Percentiles rank a stretch among this genome's conserved stretches.
phyloP scores from a whole-genome alignment of 1,139 yeast species.

The Sugiyamaella japonica region DNA sequence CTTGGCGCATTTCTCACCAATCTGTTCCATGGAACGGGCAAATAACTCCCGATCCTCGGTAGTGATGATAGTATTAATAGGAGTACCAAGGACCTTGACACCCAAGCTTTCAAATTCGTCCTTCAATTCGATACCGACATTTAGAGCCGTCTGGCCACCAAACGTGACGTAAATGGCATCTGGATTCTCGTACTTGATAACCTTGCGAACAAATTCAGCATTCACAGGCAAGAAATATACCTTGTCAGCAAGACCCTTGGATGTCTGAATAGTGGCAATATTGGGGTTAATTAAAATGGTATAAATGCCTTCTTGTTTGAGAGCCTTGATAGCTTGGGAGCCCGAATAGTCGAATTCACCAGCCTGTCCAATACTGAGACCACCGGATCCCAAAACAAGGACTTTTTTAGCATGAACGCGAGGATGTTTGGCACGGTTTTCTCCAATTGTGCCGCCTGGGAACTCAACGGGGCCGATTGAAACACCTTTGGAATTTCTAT shows the following conservation, averaged over 20 bases:
- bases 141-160: slow-evolving; percentile 98
- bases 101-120: slow-evolving; percentile 92
- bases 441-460: slow-evolving; percentile 84
- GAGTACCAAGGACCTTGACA: slow-evolving; percentile 95
- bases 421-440: slow-evolving; percentile 64
- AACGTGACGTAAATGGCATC: slow-evolving; percentile 96
- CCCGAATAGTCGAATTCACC: slow-evolving; percentile 99
- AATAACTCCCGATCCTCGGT: slow-evolving; percentile 97
- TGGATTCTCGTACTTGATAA: slow-evolving; percentile 90
- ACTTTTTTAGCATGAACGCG: slow-evolving; percentile 88
- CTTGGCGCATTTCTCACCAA: slow-evolving; percentile 90
- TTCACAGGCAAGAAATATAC: slow-evolving; percentile 96
- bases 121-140: slow-evolving; percentile 92
- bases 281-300: slow-evolving; percentile 95
- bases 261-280: slow-evolving; percentile 98
- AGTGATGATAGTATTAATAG: slow-evolving; percentile 90
- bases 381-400: slow-evolving; percentile 96
- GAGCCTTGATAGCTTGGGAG: slow-evolving; percentile 75
- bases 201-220: slow-evolving; percentile 94
- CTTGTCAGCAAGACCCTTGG: slow-evolving; percentile 96
- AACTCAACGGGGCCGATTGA: slow-evolving; percentile 69
- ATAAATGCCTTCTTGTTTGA: slow-evolving; percentile 96
- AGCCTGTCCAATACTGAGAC: slow-evolving; percentile 98
- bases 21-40: slow-evolving; percentile 92
- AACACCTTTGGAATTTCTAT: slow-evolving; percentile 51